Base-by-base conservation (phyloP, 768 basidiomycete genomes). In the Mycena vitilis region DNA sequence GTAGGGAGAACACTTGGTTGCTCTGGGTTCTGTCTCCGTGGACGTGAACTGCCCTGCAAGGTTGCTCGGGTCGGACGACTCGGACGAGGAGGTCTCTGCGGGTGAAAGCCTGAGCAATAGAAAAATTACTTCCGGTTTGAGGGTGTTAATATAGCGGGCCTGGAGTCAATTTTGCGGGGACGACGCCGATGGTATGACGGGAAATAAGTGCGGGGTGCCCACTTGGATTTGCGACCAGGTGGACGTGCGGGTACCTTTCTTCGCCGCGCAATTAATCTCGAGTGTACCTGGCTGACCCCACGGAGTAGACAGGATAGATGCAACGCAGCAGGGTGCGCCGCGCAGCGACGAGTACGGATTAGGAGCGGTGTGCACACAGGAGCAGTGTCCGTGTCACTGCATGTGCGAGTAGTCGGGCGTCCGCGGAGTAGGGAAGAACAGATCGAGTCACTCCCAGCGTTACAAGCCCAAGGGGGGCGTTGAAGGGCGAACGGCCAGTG, bases 41-140 rank as follows among this genome's bases (percentile, higher is more conserved):
- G 53, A 54, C 53, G 53, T 13, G 53, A 54, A 54, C 30, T 54
- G 53, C 20, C 34, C 34, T 36, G 20, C 53, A 54, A 54, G 53
- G 53, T 54, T 54, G 53, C 53, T 54, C 53, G 53, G 36, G 53
- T 54, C 34, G 53, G 51, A 37, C 8, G 18, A 36, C 22, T 54
- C 37, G 15, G 15, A 34, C 53, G 53, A 54, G 53, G 53, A 54
- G 34, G 47, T 22, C 10, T 51, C 49, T n/a, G n/a, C n/a, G n/a
- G 49, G 40, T 12, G 40, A 42, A 42, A 42, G 40, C 10, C 12
- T 6, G 13, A 45, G 44, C 44, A 18, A 2, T 15, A 16, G 13
- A 18, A 45, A 45, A 45, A 20, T 45, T 45, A 20, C 6, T 15
- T 16, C 44, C 44, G 44, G 44, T 45, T 45, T 18, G 44, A 45